These are phyloP conservation scores for Candida tibetensis DNA, from an alignment of 805 yeast genomes.

Conservation along the genomic window DNA sequence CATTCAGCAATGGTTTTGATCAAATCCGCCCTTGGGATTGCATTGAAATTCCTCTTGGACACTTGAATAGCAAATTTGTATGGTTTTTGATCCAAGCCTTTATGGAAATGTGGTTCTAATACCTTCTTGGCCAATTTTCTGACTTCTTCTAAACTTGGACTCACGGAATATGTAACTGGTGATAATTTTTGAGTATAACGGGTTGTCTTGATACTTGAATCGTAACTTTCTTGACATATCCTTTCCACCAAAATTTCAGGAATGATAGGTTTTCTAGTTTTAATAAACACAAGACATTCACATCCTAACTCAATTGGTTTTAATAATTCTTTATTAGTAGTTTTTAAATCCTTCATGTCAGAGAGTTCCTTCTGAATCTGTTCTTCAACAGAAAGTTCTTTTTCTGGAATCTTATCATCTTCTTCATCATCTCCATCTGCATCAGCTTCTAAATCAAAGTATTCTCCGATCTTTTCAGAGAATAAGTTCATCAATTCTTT, in stretches of 20 bases:
- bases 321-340: conserved; percentile 45
- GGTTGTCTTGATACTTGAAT: conserved; percentile 54
- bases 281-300: conserved; percentile 83
- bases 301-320: conserved; percentile 65
- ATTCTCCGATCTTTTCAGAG: conserved; percentile 35
- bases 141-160: conserved; percentile 69
- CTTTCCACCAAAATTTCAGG: conserved; percentile 70
- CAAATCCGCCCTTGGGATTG: conserved; percentile 67
- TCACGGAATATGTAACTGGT: conserved; percentile 74
- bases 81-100: conserved; percentile 36
- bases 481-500: conserved; percentile 65
- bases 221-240: conserved; percentile 59
- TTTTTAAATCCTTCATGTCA: conserved; percentile 48
- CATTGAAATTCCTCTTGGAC: conserved; percentile 72
- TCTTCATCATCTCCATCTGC: conserved; percentile 28
- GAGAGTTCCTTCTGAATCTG: conserved; percentile 69
- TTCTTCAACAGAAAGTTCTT: conserved; percentile 66
- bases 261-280: conserved; percentile 72
- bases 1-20: conserved; percentile 67
- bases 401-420: conserved; percentile 1
- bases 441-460: conserved; percentile 23
- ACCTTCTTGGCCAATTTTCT: conserved; percentile 55
- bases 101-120: conserved; percentile 67
- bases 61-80: conserved; percentile 77
- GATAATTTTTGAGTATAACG: conserved; percentile 75